phyloP scores from a whole-genome alignment of 345 rosid species.

The Erodium maritimum region DNA sequence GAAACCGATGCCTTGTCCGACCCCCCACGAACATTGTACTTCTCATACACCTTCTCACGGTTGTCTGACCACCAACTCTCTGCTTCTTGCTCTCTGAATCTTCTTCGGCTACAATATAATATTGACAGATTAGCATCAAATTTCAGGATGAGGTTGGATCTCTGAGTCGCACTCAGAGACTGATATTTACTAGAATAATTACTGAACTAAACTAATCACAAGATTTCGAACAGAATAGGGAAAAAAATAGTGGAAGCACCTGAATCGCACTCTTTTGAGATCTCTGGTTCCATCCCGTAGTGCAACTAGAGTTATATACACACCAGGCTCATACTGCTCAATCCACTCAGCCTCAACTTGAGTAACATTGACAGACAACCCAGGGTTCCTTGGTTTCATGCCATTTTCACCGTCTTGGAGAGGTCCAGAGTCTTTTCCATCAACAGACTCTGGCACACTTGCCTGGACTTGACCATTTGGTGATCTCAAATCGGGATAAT shows the following conservation, averaged over 20 bases:
- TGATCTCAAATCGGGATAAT: constrained; percentile 29
- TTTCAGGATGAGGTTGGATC: background rate
- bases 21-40: constrained; percentile 68
- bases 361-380: constrained; percentile 25
- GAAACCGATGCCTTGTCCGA: constrained; percentile 55
- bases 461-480: constrained; percentile 29
- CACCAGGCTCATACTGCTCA: constrained; percentile 91
- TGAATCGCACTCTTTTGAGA: constrained; percentile 96
- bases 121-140: too few species aligned
- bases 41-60: constrained; percentile 78
- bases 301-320: constrained; percentile 77
- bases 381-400: constrained; percentile 37
- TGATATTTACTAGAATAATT: background rate
- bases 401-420: constrained; percentile 39
- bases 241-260: constrained; percentile 27
- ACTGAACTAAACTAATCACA: background rate
- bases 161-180: background rate
- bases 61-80: constrained; percentile 98
- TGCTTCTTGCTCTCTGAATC: constrained; percentile 92
- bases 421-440: constrained; percentile 38
- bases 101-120: constrained; percentile 54
- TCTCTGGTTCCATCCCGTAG: constrained; percentile 92
- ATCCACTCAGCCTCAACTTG: constrained; percentile 89
- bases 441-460: constrained; percentile 37
- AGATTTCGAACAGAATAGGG: background rate